phyloP scores from a whole-genome alignment of 2,329 filamentous ascomycete species.

The Metarhizium album region DNA sequence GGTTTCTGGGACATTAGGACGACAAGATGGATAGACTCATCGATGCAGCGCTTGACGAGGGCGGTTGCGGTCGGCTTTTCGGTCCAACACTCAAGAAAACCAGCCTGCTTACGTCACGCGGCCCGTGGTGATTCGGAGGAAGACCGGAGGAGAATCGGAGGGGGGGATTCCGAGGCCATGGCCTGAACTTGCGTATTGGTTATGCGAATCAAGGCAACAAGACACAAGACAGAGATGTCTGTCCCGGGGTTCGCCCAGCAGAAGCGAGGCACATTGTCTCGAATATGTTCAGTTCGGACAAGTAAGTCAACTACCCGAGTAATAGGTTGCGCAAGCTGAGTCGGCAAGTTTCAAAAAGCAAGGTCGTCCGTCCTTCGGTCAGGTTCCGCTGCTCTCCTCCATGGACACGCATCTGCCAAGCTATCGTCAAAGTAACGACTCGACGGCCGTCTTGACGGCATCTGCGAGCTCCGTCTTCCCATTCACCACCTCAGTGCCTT shows the following conservation, averaged over 20 bases:
- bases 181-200: background rate
- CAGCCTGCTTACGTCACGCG: background rate
- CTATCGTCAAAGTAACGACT: background rate
- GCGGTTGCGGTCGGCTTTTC: background rate
- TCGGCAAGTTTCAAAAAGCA: too few species aligned
- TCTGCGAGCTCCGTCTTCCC: constrained; percentile 13
- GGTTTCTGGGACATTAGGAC: background rate
- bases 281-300: too few species aligned
- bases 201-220: background rate
- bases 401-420: background rate
- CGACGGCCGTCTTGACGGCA: constrained; percentile 8
- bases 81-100: background rate
- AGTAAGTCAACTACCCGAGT: too few species aligned
- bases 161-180: too few species aligned
- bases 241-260: too few species aligned
- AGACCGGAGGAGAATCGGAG: background rate
- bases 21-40: background rate
- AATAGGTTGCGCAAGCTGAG: too few species aligned
- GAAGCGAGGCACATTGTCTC: too few species aligned
- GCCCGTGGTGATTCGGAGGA: background rate
- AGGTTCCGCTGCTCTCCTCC: background rate
- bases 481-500: constrained; percentile 10
- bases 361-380: too few species aligned
- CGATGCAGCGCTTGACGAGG: background rate
- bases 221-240: background rate